phyloP scores from a whole-genome alignment of 139 green algal species.

The Chlorella sp. region DNA sequence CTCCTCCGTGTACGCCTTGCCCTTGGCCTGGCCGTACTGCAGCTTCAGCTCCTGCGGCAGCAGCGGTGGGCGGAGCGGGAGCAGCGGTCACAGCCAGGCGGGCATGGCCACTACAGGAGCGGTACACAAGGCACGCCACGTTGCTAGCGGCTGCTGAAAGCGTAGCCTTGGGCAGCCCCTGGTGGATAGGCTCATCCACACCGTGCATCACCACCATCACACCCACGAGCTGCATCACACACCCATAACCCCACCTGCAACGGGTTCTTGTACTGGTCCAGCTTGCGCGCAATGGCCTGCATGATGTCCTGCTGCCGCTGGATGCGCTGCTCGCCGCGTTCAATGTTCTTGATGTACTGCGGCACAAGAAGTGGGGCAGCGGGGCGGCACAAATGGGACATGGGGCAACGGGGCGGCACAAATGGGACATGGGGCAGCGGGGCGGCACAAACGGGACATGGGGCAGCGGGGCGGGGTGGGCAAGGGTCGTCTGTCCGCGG shows the following conservation, averaged over 20 bases:
- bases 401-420: no score
- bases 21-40: constrained; percentile 96
- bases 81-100: not conserved
- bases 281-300: constrained; percentile 88
- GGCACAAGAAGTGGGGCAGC: constrained; percentile 21
- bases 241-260: constrained; percentile 61
- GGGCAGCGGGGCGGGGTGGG: not conserved
- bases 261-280: constrained; percentile 95
- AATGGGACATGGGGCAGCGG: no score
- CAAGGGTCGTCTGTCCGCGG: no score
- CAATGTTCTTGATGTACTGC: constrained; percentile 91
- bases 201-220: no score
- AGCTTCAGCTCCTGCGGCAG: constrained; percentile 69
- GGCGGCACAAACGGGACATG: not conserved
- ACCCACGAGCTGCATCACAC: no score
- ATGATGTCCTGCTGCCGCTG: constrained; percentile 83
- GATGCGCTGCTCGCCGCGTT: constrained; percentile 91
- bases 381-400: not conserved
- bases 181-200: no score
- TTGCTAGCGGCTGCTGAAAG: no score
- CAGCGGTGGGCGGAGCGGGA: not conserved
- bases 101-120: no score
- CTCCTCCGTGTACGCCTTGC: constrained; percentile 99
- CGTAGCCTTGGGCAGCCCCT: no score
- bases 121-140: no score